Evolutionary conservation across 768 basidiomycete species (phyloP).

Genomic region (Fomitopsis serialis): DNA sequence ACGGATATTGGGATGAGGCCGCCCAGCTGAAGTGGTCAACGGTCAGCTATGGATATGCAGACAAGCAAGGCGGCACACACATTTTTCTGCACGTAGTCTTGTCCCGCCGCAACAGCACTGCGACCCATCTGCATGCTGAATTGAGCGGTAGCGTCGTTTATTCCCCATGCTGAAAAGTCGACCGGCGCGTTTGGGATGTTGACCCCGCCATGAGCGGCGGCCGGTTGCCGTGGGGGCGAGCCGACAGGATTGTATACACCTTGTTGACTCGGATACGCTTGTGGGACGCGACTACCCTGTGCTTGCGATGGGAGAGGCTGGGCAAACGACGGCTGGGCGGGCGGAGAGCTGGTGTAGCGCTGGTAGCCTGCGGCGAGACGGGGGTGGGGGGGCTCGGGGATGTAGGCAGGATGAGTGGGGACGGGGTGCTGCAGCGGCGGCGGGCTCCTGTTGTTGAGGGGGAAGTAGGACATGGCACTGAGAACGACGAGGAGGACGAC

Average conservation of each 20-base stretch:
- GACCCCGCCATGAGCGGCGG: slow-evolving; percentile 29
- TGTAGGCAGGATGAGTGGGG: slow-evolving; percentile 81
- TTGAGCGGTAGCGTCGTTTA: slow-evolving; percentile 91
- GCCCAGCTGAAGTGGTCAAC: slow-evolving; percentile 54
- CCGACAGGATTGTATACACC: slow-evolving; percentile 23
- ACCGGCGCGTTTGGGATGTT: slow-evolving; percentile 29
- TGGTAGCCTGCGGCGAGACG: slow-evolving; percentile 69
- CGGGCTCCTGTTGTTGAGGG: slow-evolving; percentile 44
- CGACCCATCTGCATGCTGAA: slow-evolving; percentile 95
- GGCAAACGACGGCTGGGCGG: slow-evolving; percentile 26
- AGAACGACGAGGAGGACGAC: background rate
- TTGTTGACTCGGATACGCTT: slow-evolving; percentile 14
- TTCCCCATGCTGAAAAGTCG: slow-evolving; percentile 71
- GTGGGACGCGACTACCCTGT: slow-evolving; percentile 8
- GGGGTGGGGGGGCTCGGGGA: slow-evolving; percentile 80
- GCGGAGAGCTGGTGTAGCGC: slow-evolving; percentile 61
- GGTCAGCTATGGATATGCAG: slow-evolving; percentile 7
- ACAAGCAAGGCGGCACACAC: slow-evolving; percentile 35
- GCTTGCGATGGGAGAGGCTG: slow-evolving; percentile 20
- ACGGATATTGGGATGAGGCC: slow-evolving; percentile 69
- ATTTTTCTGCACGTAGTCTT: slow-evolving; percentile 94
- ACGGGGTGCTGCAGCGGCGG: slow-evolving; percentile 85
- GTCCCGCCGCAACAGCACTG: slow-evolving; percentile 87
- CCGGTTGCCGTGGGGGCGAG: slow-evolving; percentile 7
- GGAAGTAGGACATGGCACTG: slow-evolving; percentile 32